Evolutionary conservation across 75 land plant species (phyloP).

Genomic region (Picea sitchensis): DNA sequence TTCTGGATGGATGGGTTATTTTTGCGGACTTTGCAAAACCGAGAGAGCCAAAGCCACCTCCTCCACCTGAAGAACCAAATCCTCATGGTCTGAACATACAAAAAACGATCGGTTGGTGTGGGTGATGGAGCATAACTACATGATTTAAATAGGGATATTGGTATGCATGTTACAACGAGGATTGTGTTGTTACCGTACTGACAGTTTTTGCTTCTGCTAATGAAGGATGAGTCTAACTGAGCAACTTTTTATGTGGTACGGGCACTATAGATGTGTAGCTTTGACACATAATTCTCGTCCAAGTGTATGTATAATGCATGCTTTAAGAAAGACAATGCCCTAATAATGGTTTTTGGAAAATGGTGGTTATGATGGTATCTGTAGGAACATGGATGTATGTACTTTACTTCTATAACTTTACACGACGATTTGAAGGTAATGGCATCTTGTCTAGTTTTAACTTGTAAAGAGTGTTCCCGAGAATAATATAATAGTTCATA

Average conservation of each 20-base stretch:
- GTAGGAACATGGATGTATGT: too few species aligned
- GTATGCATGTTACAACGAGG: not conserved
- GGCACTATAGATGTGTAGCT: not conserved
- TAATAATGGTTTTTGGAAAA: not conserved
- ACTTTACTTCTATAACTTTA: not conserved
- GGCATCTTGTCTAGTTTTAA: too few species aligned
- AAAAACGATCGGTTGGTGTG: constrained; percentile 74
- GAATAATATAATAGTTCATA: too few species aligned
- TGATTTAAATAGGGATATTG: not conserved
- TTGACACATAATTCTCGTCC: not conserved
- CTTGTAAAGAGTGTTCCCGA: too few species aligned
- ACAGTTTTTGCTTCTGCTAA: not conserved
- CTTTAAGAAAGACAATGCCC: not conserved
- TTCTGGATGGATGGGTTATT: constrained; percentile 74
- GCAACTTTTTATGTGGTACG: not conserved
- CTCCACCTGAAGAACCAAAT: constrained; percentile 32
- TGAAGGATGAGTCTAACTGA: not conserved
- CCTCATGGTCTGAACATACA: constrained; percentile 41
- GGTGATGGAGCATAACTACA: constrained; percentile 19
- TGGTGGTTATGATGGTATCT: not conserved
- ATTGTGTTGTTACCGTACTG: not conserved
- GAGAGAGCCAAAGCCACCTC: constrained; percentile 30
- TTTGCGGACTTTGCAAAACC: constrained; percentile 74
- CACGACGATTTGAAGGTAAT: not conserved
- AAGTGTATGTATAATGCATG: not conserved